Conservation (phyloP, 2,329 filamentous ascomycete genomes). For the Colletotrichum liaoningense region DNA sequence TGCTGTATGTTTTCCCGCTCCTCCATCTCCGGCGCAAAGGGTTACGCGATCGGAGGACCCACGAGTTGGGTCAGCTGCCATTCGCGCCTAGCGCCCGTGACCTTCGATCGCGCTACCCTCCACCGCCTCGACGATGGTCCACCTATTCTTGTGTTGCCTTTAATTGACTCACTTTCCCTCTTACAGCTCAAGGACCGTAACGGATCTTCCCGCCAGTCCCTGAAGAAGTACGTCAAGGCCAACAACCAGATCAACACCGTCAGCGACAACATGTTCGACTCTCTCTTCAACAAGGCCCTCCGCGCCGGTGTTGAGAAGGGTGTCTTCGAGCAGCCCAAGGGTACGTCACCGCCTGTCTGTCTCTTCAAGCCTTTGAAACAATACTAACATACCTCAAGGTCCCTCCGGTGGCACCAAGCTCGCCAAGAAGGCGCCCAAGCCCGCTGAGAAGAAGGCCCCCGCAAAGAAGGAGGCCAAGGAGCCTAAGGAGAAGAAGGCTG, state of each 20-base stretch:
- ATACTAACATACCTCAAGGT: conserved; percentile 57
- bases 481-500: conserved; percentile 47
- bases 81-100: background rate
- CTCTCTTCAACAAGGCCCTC: conserved; percentile 88
- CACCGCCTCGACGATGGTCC: conserved; percentile 20
- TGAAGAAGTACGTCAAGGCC: conserved; percentile 67
- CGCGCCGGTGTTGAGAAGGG: conserved; percentile 87
- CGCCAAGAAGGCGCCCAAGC: conserved; percentile 87
- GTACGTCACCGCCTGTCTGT: conserved; percentile 61
- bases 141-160: conserved; percentile 31
- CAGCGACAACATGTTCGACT: conserved; percentile 69
- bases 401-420: conserved; percentile 93
- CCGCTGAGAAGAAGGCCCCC: conserved; percentile 66
- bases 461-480: conserved; percentile 46
- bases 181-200: conserved; percentile 71
- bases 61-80: background rate
- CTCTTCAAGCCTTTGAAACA: conserved; percentile 24
- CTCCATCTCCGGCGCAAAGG: conserved; percentile 51
- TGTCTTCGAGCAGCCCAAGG: conserved; percentile 90
- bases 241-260: conserved; percentile 52
- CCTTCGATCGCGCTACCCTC: conserved; percentile 35
- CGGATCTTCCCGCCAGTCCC: conserved; percentile 69
- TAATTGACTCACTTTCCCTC: conserved; percentile 53
- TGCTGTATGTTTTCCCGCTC: conserved; percentile 61
- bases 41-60: conserved; percentile 28